Evolutionary conservation across 345 rosid species (phyloP).

Genomic region (Pugionium cornutum): DNA sequence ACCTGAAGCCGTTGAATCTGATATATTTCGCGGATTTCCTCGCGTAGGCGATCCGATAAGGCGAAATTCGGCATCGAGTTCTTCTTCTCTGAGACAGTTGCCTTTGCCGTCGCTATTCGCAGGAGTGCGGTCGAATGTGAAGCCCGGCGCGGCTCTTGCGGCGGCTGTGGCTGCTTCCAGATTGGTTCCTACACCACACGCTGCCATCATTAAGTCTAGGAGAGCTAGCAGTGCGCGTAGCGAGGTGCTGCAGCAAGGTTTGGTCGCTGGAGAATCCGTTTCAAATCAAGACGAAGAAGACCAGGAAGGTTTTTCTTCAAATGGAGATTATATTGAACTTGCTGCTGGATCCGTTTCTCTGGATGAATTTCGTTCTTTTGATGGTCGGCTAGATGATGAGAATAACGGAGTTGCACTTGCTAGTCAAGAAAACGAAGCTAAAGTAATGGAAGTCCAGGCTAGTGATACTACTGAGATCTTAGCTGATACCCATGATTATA

Average conservation of each 20-base stretch:
- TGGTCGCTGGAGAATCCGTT: slow-evolving; percentile 43
- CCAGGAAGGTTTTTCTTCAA: slow-evolving; percentile 46
- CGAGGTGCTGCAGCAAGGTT: slow-evolving; percentile 39
- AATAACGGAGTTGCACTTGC: slow-evolving; percentile 25
- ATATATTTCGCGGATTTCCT: slow-evolving; percentile 34
- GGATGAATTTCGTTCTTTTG: slow-evolving; percentile 44
- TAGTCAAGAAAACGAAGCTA: slow-evolving; percentile 36
- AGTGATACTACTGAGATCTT: slow-evolving; percentile 32
- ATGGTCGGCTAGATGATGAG: slow-evolving; percentile 7
- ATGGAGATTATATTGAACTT: slow-evolving; percentile 41
- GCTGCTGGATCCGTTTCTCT: slow-evolving; percentile 37
- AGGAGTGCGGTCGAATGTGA: slow-evolving; percentile 75
- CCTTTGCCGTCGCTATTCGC: slow-evolving; percentile 80
- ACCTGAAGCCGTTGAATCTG: slow-evolving; percentile 39
- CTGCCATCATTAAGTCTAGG: slow-evolving; percentile 86
- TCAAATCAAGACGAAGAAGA: slow-evolving; percentile 42
- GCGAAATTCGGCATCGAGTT: slow-evolving; percentile 39
- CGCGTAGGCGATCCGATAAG: slow-evolving; percentile 34
- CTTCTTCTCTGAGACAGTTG: slow-evolving; percentile 53
- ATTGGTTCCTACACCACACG: slow-evolving; percentile 79
- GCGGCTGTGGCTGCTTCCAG: slow-evolving; percentile 94
- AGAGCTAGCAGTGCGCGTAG: slow-evolving; percentile 51
- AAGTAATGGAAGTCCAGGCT: slow-evolving; percentile 31
- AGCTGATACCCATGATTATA: slow-evolving; percentile 15
- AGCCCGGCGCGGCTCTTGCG: slow-evolving; percentile 96